Evolutionary conservation across 2,329 filamentous ascomycete genomes (phyloP), one percentile per base, ranked within the genome.

Genomic region (Gremmenia infestans): DNA sequence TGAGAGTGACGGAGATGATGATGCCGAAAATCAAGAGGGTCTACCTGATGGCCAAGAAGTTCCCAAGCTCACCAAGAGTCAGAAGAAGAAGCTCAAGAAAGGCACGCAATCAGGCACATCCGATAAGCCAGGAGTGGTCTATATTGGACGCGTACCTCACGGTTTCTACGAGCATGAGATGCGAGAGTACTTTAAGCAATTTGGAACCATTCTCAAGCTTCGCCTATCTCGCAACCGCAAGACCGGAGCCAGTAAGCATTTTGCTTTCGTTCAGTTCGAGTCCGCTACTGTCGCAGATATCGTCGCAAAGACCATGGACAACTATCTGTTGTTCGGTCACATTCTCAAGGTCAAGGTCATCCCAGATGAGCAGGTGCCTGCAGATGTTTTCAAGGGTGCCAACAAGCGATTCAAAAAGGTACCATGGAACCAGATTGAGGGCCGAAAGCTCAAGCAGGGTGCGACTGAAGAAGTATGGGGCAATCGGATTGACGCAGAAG

Each of bases 161-260:
- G 89, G 94, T 75, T 99, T 99, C 83, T 97, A 93, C 79, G 94
- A 99, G 76, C 83, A 91, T 68, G 88, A 97, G 75, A 95, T 99
- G 88, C 85, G 84, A 65, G 85, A 86, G 62, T 99, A 97, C 78
- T 96, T 97, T 70, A 82, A 85, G 53, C 94, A 99, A 73, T 99
- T 99, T 65, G 94, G 94, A 64, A 78, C 83, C 14, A 91, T 99
- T 66, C 82, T 78, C 52, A 85, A 67, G 45, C 80, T 97, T 55
- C 86, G 93, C 60, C 80, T 99, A 46, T 94, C 91, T 28, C 87
- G 94, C 67, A 97, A 96, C 79, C 91, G 89, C 74, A 88, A 88
- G 72, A 97, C 92, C 1, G 94, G 94, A 54, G 84, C 85, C 56
- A 91, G 88, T 71, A 96, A 94, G 78, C 94, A 97, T 78, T 96